Evolutionary conservation across 352 stramenopile genomes (phyloP).

Genomic region (Pythium periplocum): DNA sequence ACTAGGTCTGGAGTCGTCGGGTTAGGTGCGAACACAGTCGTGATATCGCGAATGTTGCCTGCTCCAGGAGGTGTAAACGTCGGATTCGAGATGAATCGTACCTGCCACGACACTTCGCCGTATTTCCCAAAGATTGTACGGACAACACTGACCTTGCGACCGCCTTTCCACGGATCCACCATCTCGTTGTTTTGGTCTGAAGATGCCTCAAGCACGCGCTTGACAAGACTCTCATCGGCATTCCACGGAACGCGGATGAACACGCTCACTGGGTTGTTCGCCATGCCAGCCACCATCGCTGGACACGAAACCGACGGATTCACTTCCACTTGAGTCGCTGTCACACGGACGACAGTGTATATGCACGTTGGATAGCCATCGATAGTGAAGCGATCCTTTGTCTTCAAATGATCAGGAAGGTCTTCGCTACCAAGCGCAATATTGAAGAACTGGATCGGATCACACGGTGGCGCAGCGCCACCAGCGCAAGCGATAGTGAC

Average conservation of each 20-base stretch:
- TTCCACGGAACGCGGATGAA: conserved; percentile 62
- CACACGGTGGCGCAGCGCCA: conserved; percentile 13
- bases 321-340: conserved; percentile 30
- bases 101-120: conserved; percentile 90
- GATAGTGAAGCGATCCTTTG: conserved; percentile 52
- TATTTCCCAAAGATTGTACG: conserved; percentile 92
- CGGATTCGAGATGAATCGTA: conserved; percentile 93
- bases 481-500: conserved; percentile 31
- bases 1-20: conserved; percentile 21
- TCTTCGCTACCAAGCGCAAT: conserved; percentile 24
- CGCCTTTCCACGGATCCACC: conserved; percentile 29
- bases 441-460: conserved; percentile 24
- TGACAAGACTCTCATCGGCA: conserved; percentile 38
- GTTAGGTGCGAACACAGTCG: conserved; percentile 27
- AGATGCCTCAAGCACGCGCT: conserved; percentile 48
- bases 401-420: conserved; percentile 27
- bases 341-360: conserved; percentile 39
- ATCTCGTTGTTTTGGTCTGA: conserved; percentile 33
- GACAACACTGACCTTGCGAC: conserved; percentile 80
- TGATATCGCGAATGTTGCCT: conserved; percentile 81
- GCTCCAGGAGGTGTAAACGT: conserved; percentile 85
- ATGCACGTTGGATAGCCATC: conserved; percentile 42
- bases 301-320: conserved; percentile 19
- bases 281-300: conserved; percentile 15
- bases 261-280: conserved; percentile 15